Evolutionary conservation across 2,329 filamentous ascomycete genomes (phyloP), one percentile per base, ranked within the genome.

Genomic region (Paecilomyces formosus): DNA sequence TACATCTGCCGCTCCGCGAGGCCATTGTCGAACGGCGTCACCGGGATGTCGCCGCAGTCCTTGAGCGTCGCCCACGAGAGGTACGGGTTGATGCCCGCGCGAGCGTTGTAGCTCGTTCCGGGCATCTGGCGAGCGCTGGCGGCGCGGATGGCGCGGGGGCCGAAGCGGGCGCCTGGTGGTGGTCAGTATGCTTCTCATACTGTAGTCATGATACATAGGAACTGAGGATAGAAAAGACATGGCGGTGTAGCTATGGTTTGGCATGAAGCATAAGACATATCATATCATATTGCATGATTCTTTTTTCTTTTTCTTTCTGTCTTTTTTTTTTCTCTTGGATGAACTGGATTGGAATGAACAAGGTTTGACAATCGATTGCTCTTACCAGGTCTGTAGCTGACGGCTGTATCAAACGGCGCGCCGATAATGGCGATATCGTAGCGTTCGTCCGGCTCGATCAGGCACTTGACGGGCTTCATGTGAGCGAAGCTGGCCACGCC

Each of bases 31-130:
- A 95, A 88, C 0, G 92, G 92, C 0, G 88, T 90, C 64, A 95
- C 81, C 28, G 92, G 91, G 58, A 96, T 91, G 71, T 96, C 92
- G 53, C 92, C 92, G 72, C 92, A 97, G 78, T 97, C 92, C 55
- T 93, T 79, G 60, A 96, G 85, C 45, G 78, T 85, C 0, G 89
- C 88, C 88, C 89, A 93, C 57, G 83, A 88, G 49, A 79, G 78
- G 76, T 94, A 96, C 0, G 92, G 91, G 73, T 96, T 97, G 64
- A 96, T 82, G 45, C 82, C 82, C 1, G 90, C 91, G 22, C 91
- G 86, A 1, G 88, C 84, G 74, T 96, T 96, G 82, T 89, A 92
- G 69, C 88, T 88, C 50, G 90, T 85, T 72, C 88, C 90, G 2
- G 86, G 82, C 13, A 88, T 90, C 75, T 96, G 92, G 21, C 92